Conservation (phyloP, 1,139 yeast genomes). For the Saccharomyces hybrid region DNA sequence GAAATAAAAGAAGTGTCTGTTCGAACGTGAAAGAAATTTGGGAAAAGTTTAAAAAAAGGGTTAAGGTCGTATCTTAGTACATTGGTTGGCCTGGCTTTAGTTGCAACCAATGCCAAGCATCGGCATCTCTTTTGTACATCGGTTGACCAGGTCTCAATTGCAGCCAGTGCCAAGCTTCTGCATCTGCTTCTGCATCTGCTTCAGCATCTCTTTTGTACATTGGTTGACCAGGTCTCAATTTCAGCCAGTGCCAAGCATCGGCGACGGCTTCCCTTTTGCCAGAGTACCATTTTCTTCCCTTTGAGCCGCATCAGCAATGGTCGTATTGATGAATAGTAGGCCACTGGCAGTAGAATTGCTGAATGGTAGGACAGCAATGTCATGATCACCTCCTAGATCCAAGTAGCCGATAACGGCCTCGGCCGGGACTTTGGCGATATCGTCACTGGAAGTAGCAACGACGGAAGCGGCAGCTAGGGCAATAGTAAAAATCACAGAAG, state of each 20-base stretch:
- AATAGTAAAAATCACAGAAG: slow-evolving; percentile 11
- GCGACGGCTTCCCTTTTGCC: slow-evolving; percentile 24
- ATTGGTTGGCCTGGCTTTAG: slow-evolving; percentile 21
- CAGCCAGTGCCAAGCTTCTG: slow-evolving; percentile 30
- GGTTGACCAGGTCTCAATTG: slow-evolving; percentile 24
- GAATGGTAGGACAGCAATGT: background rate
- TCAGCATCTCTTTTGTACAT: slow-evolving; percentile 19
- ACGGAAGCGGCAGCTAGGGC: slow-evolving; percentile 14
- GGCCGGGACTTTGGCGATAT: slow-evolving; percentile 8
- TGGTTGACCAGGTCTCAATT: slow-evolving; percentile 24
- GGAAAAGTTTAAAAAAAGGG: background rate
- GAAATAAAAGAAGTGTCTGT: background rate
- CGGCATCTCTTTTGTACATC: slow-evolving; percentile 19
- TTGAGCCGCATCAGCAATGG: slow-evolving; percentile 24
- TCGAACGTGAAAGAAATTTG: background rate
- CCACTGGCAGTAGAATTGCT: slow-evolving; percentile 5
- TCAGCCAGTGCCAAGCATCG: slow-evolving; percentile 29
- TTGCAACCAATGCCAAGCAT: slow-evolving; percentile 22
- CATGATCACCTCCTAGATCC: background rate
- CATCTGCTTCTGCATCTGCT: slow-evolving; percentile 21
- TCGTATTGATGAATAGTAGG: slow-evolving; percentile 6
- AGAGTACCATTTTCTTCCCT: slow-evolving; percentile 9
- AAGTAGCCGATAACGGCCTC: slow-evolving; percentile 2
- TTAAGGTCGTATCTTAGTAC: slow-evolving; percentile 3
- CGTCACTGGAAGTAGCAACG: slow-evolving; percentile 8